A percentile compares a stretch with the other conserved stretches of the same genome.
Conservation (phyloP, 441 rosid species). For the Corymbia citriodora region DNA sequence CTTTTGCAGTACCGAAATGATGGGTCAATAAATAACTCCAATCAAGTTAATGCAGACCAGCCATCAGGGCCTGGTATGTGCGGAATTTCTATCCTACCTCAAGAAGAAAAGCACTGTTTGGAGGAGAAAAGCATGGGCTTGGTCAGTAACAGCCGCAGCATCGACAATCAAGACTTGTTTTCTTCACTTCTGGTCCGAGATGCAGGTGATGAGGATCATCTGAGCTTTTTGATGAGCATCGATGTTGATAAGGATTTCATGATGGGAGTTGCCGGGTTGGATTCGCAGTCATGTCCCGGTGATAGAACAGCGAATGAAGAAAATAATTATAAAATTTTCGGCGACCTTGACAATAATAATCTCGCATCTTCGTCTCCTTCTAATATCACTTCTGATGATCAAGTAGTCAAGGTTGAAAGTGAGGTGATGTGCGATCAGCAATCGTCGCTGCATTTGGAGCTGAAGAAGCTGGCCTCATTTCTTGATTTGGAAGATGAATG, state of each 20-base stretch:
- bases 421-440: neutral
- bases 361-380: neutral
- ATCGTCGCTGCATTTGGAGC: neutral
- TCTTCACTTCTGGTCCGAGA: neutral
- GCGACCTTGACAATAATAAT: neutral
- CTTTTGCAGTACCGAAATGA: neutral
- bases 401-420: neutral
- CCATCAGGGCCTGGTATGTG: neutral
- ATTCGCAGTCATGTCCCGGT: neutral
- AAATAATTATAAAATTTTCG: neutral
- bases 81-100: neutral
- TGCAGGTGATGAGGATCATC: neutral
- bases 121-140: neutral
- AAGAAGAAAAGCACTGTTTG: neutral
- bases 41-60: neutral
- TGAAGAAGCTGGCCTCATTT: conserved; percentile 8
- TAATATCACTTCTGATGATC: neutral
- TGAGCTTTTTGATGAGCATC: neutral
- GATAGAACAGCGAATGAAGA: neutral
- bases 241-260: neutral
- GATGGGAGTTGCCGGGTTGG: neutral
- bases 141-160: neutral
- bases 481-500: neutral
- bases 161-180: neutral
- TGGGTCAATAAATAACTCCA: too few species aligned